Evolutionary conservation across 2,329 filamentous ascomycete genomes (phyloP), one percentile per base, ranked within the genome.

Genomic region (Thelonectria discophora): DNA sequence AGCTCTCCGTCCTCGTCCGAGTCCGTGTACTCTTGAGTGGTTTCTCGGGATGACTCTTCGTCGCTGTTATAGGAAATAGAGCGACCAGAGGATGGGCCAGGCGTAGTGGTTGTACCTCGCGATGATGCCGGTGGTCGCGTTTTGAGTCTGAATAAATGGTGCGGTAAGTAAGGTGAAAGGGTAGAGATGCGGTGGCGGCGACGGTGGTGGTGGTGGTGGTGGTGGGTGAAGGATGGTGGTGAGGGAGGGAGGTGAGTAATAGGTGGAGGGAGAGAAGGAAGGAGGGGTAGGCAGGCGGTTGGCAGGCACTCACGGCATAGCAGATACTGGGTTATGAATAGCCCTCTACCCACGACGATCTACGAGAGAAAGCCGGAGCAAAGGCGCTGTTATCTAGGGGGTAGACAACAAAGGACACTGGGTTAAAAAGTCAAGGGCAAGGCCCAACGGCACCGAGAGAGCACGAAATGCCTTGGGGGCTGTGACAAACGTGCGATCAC

Each of bases 321-420:
- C 76, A 77, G 73, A 75, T 66, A 71, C 65, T 60, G 69, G 66
- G 69, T 69, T 66, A 67, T 62, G 68, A 70, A 71, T 73, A 75
- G 74, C 77, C 76, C 75, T 81, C 77, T 73, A 76, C 81, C 78
- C 78, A 73, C 80, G 77, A 83, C 80, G 69, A 78, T 79, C 78
- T 75, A 72, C 63, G 68, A 70, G 70, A 79, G 77, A 80, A 73
- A 75, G 80, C 75, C 79, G 77, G 79, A 82, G 78, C 70, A 79
- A 80, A 79, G 76, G 76, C 72, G 74, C 66, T 62, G 60, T 64
- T 68, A 58, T 58, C 59, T 63, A 49, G 50, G 63, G 57, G 50
- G 60, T 55, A 65, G 65, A 54, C 58, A 58, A 58, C 51, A 62
- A 55, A 55, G 63, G 47, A 57, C 53, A 54, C 56, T 60, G 58